phyloP scores from a whole-genome alignment of 2,329 filamentous ascomycete genomes.

The Zelopaecilomyces penicillatus region DNA sequence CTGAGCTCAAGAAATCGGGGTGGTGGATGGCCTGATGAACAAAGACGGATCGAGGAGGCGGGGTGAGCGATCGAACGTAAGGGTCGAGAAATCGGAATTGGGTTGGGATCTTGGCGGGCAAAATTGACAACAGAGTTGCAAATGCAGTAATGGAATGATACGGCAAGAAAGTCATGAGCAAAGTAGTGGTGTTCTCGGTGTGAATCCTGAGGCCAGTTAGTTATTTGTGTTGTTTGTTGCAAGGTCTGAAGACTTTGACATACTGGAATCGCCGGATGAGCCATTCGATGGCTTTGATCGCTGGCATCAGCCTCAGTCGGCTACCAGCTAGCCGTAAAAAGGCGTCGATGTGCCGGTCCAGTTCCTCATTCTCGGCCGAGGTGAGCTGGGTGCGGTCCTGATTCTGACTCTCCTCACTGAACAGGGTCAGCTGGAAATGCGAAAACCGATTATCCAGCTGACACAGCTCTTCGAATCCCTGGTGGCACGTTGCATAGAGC shows the following conservation, averaged over 20 bases:
- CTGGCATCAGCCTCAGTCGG: conserved; percentile 73
- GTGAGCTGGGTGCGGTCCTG: conserved; percentile 85
- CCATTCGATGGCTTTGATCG: conserved; percentile 91
- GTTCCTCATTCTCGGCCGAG: conserved; percentile 67
- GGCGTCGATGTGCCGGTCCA: conserved; percentile 68
- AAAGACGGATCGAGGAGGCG: conserved; percentile 70
- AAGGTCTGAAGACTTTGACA: conserved; percentile 14
- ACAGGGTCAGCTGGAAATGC: conserved; percentile 68
- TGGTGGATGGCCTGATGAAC: conserved; percentile 79
- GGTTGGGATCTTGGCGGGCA: conserved; percentile 65
- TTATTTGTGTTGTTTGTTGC: conserved; percentile 2
- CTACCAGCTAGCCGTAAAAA: conserved; percentile 76
- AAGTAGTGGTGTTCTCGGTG: conserved; percentile 72
- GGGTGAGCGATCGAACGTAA: conserved; percentile 69
- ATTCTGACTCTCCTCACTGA: conserved; percentile 85
- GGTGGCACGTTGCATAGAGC: conserved; percentile 75
- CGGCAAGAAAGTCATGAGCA: conserved; percentile 82
- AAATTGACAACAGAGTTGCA: conserved; percentile 74
- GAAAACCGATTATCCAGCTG: conserved; percentile 72
- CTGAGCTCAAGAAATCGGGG: conserved; percentile 60
- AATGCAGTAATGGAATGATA: conserved; percentile 86
- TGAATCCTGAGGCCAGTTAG: conserved; percentile 55
- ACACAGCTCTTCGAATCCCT: conserved; percentile 88
- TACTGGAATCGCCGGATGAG: conserved; percentile 83
- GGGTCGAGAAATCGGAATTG: conserved; percentile 79